Conservation (phyloP, 2,329 filamentous ascomycete genomes). For the Fusarium compactum region DNA sequence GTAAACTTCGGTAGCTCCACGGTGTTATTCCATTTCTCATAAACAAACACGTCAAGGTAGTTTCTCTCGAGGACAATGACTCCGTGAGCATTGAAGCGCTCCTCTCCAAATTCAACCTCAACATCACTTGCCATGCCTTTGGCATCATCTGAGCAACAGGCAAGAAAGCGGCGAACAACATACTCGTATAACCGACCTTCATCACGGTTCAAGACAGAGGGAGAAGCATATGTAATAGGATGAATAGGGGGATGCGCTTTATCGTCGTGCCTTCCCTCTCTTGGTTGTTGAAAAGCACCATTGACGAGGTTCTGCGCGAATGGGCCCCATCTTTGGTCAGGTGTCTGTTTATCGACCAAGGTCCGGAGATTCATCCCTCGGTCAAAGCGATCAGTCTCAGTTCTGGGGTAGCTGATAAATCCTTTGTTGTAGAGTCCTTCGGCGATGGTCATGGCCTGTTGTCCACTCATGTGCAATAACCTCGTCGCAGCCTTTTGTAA, state of each 20-base stretch:
- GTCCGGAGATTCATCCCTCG: slow-evolving; percentile 84
- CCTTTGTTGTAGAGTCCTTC: slow-evolving; percentile 92
- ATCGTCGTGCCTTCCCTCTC: slow-evolving; percentile 89
- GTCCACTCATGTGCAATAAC: slow-evolving; percentile 90
- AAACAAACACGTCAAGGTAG: slow-evolving; percentile 94
- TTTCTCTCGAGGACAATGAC: slow-evolving; percentile 89
- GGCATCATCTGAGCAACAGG: slow-evolving; percentile 95
- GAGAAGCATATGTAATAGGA: slow-evolving; percentile 85
- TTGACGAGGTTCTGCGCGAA: slow-evolving; percentile 82
- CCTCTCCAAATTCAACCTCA: slow-evolving; percentile 84
- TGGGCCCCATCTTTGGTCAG: slow-evolving; percentile 79
- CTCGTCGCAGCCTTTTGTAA: slow-evolving; percentile 94
- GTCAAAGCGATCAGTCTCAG: slow-evolving; percentile 96
- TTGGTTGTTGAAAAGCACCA: slow-evolving; percentile 83
- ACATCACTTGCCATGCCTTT: slow-evolving; percentile 87
- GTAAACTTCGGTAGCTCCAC: slow-evolving; percentile 83
- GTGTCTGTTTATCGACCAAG: slow-evolving; percentile 85
- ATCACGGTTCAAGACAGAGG: slow-evolving; percentile 71
- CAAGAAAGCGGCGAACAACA: slow-evolving; percentile 89
- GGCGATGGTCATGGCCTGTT: slow-evolving; percentile 88
- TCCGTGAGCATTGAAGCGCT: slow-evolving; percentile 84
- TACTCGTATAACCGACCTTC: slow-evolving; percentile 92
- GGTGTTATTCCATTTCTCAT: slow-evolving; percentile 95
- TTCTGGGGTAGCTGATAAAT: slow-evolving; percentile 97
- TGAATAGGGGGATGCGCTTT: slow-evolving; percentile 98